Percentiles rank a stretch among this genome's conserved stretches.
phyloP scores from a whole-genome alignment of 495 filamentous ascomycete species.

The Penicillium coprophilum region DNA sequence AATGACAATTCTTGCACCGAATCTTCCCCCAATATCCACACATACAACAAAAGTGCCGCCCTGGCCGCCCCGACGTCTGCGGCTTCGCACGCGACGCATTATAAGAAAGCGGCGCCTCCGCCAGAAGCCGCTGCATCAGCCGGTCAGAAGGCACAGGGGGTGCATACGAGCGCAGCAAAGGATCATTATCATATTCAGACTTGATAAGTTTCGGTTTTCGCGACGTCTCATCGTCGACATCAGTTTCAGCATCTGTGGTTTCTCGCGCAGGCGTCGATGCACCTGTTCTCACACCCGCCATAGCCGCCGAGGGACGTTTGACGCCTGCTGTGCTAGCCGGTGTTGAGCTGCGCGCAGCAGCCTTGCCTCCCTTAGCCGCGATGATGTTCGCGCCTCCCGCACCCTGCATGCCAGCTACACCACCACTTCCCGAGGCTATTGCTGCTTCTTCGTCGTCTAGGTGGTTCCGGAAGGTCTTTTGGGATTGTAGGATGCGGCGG shows the following conservation, averaged over 20 bases:
- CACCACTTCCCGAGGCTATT: conserved; percentile 27
- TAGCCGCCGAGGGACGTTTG: conserved; percentile 23
- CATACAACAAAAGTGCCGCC: conserved; percentile 76
- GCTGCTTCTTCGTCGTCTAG: conserved; percentile 85
- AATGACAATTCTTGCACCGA: conserved; percentile 80
- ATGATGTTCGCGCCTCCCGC: conserved; percentile 34
- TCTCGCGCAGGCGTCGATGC: conserved; percentile 17
- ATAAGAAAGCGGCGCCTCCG: conserved; percentile 76
- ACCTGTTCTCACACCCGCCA: conserved; percentile 11
- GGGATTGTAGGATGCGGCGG: conserved; percentile 84
- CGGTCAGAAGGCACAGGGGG: conserved; percentile 64
- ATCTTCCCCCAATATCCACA: conserved; percentile 93
- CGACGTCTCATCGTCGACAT: conserved; percentile 22
- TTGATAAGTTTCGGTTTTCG: conserved; percentile 36
- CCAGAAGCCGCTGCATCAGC: conserved; percentile 65
- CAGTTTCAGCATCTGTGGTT: conserved; percentile 19
- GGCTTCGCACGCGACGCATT: conserved; percentile 67
- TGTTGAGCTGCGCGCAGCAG: conserved; percentile 35
- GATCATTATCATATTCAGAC: conserved; percentile 55
- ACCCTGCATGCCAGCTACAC: conserved; percentile 3
- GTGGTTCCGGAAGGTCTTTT: conserved; percentile 91
- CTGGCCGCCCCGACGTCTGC: conserved; percentile 52
- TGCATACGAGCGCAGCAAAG: conserved; percentile 60
- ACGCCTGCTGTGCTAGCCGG: conserved; percentile 21
- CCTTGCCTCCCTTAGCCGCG: conserved; percentile 28